Evolutionary conservation across 2,329 filamentous ascomycete species (phyloP).

Genomic region (Aspergillus floridensis): DNA sequence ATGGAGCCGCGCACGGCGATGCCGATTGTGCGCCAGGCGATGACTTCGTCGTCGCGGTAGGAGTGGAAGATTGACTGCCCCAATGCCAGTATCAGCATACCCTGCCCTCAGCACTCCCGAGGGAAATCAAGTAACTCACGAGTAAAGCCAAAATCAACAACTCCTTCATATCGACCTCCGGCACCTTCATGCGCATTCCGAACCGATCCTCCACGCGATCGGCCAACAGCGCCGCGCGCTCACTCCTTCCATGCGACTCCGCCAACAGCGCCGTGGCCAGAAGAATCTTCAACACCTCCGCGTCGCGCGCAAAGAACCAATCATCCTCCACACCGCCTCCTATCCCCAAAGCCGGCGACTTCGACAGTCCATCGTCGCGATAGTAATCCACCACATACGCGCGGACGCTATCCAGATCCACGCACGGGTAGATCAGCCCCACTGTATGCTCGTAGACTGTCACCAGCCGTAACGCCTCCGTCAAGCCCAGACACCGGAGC

Average conservation of each 20-base stretch:
- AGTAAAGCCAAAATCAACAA: slow-evolving; percentile 33
- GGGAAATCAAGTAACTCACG: slow-evolving; percentile 14
- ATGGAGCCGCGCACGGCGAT: slow-evolving; percentile 48
- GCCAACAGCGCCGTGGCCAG: slow-evolving; percentile 72
- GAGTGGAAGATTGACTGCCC: slow-evolving; percentile 37
- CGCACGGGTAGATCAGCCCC: slow-evolving; percentile 82
- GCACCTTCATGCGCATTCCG: slow-evolving; percentile 32
- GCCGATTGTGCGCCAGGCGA: slow-evolving; percentile 50
- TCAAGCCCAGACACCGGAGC: slow-evolving; percentile 68
- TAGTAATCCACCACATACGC: slow-evolving; percentile 35
- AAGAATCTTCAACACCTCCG: slow-evolving; percentile 74
- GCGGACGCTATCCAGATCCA: slow-evolving; percentile 69
- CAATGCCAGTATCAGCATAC: background rate
- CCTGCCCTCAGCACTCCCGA: background rate
- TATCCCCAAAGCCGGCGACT: background rate
- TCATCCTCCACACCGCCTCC: slow-evolving; percentile 19
- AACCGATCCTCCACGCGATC: slow-evolving; percentile 38
- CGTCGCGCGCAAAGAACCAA: slow-evolving; percentile 46
- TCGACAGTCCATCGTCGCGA: slow-evolving; percentile 7
- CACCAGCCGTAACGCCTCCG: slow-evolving; percentile 75
- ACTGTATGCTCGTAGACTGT: slow-evolving; percentile 81
- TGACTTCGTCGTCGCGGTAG: slow-evolving; percentile 50
- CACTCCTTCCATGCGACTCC: slow-evolving; percentile 73
- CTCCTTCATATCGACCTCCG: slow-evolving; percentile 41
- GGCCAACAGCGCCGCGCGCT: slow-evolving; percentile 42